phyloP scores from a whole-genome alignment of 2,329 filamentous ascomycete genomes.

The Botrytis paeoniae region DNA sequence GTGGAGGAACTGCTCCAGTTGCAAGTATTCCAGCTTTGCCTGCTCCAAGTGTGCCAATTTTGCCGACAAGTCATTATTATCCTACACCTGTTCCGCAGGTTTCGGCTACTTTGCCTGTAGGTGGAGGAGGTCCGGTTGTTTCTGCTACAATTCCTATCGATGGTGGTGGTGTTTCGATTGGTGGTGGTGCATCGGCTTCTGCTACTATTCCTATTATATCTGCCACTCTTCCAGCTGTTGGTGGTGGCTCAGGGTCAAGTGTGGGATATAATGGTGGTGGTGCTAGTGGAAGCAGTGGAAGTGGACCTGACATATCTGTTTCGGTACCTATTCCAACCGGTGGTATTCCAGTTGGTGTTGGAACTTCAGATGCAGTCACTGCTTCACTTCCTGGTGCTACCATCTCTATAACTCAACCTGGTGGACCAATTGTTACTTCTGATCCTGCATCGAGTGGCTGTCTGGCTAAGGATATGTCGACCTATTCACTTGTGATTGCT shows the following conservation, averaged over 20 bases:
- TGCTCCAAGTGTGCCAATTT: not conserved
- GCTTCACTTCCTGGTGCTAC: not conserved
- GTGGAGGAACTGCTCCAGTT: not conserved
- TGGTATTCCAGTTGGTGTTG: not conserved
- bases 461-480: not conserved
- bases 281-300: not conserved
- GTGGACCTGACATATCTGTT: not conserved
- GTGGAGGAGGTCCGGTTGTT: not conserved
- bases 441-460: not conserved
- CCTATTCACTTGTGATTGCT: slow-evolving; percentile 4
- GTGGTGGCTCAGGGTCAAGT: not conserved
- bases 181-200: not conserved
- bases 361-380: slow-evolving; percentile 12
- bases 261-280: not conserved
- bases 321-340: not conserved
- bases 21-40: not conserved
- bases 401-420: not conserved
- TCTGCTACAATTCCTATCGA: not conserved
- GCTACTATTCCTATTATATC: not conserved
- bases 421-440: slow-evolving; percentile 1
- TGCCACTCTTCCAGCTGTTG: not conserved
- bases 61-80: not conserved
- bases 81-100: not conserved
- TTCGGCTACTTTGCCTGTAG: not conserved
- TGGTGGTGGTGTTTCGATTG: not conserved